Evolutionary conservation across 495 filamentous ascomycete species (phyloP).

Genomic region (Apiosordaria backusii): DNA sequence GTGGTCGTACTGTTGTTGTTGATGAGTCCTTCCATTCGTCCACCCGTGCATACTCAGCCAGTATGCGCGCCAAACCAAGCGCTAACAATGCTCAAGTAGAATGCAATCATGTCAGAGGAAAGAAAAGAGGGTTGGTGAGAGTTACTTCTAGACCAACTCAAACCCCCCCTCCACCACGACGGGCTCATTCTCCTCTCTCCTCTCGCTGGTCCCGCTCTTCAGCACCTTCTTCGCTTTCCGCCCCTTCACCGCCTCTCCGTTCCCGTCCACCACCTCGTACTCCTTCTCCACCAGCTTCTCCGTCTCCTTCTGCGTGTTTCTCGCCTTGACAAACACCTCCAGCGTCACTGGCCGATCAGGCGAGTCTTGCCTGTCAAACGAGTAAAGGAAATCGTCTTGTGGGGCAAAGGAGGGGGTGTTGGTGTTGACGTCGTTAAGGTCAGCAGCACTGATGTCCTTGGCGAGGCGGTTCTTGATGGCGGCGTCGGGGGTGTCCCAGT

Average conservation of each 20-base stretch:
- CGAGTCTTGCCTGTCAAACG: slow-evolving; percentile 41
- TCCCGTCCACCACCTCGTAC: slow-evolving; percentile 46
- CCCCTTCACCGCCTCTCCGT: slow-evolving; percentile 43
- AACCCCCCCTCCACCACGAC: slow-evolving; percentile 45
- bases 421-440: slow-evolving; percentile 31
- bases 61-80: too few species aligned
- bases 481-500: slow-evolving; percentile 15
- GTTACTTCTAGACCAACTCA: slow-evolving; percentile 40
- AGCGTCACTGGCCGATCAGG: slow-evolving; percentile 39
- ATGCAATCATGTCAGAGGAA: too few species aligned
- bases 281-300: slow-evolving; percentile 48
- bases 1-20: too few species aligned
- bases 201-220: background rate
- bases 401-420: slow-evolving; percentile 15
- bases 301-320: slow-evolving; percentile 33
- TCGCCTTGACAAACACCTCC: slow-evolving; percentile 44
- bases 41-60: too few species aligned
- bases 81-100: too few species aligned
- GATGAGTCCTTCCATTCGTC: too few species aligned
- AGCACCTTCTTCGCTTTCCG: slow-evolving; percentile 34
- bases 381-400: slow-evolving; percentile 42
- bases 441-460: slow-evolving; percentile 28
- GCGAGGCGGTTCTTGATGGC: slow-evolving; percentile 23
- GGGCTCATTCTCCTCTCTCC: slow-evolving; percentile 4
- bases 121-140: background rate